These are phyloP conservation scores for Aspergillus flavus DNA, from an alignment of 2,329 filamentous ascomycete genomes.

Conservation along the genomic window DNA sequence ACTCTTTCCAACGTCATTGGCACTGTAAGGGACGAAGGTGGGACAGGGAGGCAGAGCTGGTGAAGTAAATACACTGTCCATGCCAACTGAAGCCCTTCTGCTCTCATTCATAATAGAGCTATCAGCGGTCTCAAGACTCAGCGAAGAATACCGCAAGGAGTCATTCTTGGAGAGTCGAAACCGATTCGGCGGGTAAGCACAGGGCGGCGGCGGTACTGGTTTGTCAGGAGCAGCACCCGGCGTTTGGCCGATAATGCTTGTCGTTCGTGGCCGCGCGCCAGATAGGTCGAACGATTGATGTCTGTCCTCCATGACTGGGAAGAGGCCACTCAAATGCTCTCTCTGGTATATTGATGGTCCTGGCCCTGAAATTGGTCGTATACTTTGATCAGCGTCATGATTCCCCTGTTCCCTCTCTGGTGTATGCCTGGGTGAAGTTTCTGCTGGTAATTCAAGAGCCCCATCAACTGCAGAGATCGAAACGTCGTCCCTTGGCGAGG, in stretches of 20 bases:
- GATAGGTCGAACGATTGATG: conserved; percentile 26
- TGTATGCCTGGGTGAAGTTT: conserved; percentile 40
- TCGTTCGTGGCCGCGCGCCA: conserved; percentile 29
- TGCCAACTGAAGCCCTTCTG: conserved; percentile 27
- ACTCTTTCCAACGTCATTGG: conserved; percentile 39
- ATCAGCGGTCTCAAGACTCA: conserved; percentile 42
- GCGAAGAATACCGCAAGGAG: conserved; percentile 38
- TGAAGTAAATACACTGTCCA: conserved; percentile 33
- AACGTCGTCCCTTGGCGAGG: conserved; percentile 32
- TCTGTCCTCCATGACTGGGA: conserved; percentile 28
- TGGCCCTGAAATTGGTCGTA: conserved; percentile 30
- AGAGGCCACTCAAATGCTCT: conserved; percentile 24
- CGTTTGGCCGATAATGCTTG: conserved; percentile 38
- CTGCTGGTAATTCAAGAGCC: conserved; percentile 36
- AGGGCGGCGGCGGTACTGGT: conserved; percentile 40
- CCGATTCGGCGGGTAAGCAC: conserved; percentile 33
- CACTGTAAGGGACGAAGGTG: conserved; percentile 40
- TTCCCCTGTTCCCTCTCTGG: conserved; percentile 35
- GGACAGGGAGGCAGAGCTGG: conserved; percentile 37
- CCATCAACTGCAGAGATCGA: conserved; percentile 39
- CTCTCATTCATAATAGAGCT: conserved; percentile 42
- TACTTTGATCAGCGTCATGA: conserved; percentile 25
- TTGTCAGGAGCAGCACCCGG: conserved; percentile 38
- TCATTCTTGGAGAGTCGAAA: conserved; percentile 39
- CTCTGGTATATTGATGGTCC: conserved; percentile 34